Base-by-base conservation (phyloP, 108 stramenopile genomes). In the Cyclotella kingstonii region DNA sequence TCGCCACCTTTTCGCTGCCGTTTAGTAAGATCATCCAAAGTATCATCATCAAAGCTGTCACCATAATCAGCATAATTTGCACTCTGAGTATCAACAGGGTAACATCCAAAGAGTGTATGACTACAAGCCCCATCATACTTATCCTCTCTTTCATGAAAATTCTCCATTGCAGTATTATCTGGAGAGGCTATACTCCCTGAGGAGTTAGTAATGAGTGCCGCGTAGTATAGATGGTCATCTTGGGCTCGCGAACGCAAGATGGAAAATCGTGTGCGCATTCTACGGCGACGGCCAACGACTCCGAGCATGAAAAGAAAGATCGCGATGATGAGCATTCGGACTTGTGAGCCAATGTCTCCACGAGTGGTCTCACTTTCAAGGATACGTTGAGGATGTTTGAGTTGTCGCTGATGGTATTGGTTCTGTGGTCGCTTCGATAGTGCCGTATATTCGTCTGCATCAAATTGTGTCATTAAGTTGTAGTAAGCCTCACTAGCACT, bases 41-140 rank as follows among this genome's bases (percentile, higher is more conserved):
- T 46, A n/a, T 21, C 23, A 17, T 50, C 43, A 21, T 82, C 60
- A 12, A 83, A 69, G 6, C 86, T 81, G 14, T 85, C 84, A 15
- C 60, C 58, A 55, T 77, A 79, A 43, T 85, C 84, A n/a, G 82
- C 85, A 19, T 84, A 83, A 29, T 70, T 44, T 8, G 83, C 60
- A 29, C 45, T 19, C 10, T 47, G 60, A 42, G 54, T 75, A 68
- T 93, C 91, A 8, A 82, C 76, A 30, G 91, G 91, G 74, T 93
- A 93, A 66, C 91, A 93, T 18, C 91, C 91, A 55, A 81, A 86
- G 1, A 93, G 65, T 1, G 88, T 87, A 63, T 93, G 91, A 62
- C 81, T 81, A 55, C 91, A 93, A 4, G 86, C 91, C n/a, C 86
- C 88, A 43, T 93, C 86, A 61, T 84, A 90, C 50, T 88, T 78